Evolutionary conservation across 2,329 filamentous ascomycete genomes (phyloP).

Genomic region (Colletotrichum destructivum): DNA sequence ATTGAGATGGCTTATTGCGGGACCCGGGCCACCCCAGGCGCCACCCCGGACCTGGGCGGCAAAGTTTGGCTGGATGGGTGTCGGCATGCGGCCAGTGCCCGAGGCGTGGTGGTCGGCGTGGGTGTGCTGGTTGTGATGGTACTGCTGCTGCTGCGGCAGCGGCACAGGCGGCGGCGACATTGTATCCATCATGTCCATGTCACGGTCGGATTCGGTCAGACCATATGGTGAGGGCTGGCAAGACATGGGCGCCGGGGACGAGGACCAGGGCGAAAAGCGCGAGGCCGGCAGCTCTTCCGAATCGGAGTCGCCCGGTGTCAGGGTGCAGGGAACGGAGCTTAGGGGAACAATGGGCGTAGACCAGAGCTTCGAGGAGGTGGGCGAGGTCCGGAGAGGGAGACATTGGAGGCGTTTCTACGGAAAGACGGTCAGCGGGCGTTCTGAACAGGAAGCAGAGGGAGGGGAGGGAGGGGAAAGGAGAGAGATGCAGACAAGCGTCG

Average conservation of each 20-base stretch:
- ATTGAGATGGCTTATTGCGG: slow-evolving; percentile 49
- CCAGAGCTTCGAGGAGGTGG: slow-evolving; percentile 52
- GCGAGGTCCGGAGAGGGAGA: slow-evolving; percentile 65
- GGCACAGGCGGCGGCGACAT: slow-evolving; percentile 48
- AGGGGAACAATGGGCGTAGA: slow-evolving; percentile 37
- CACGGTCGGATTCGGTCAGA: slow-evolving; percentile 51
- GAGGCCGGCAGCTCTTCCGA: slow-evolving; percentile 55
- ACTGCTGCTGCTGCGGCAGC: slow-evolving; percentile 51
- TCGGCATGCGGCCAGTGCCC: slow-evolving; percentile 67
- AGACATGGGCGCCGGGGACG: slow-evolving; percentile 45
- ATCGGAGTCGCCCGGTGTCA: slow-evolving; percentile 59
- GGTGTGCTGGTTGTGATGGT: slow-evolving; percentile 47
- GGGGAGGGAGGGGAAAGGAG: neutral
- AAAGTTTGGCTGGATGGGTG: slow-evolving; percentile 73
- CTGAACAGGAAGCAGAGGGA: neutral
- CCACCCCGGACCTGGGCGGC: slow-evolving; percentile 68
- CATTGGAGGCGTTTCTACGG: slow-evolving; percentile 70
- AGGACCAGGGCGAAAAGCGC: slow-evolving; percentile 53
- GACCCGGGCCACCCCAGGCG: slow-evolving; percentile 58
- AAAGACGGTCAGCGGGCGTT: slow-evolving; percentile 9
- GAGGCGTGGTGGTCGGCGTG: slow-evolving; percentile 25
- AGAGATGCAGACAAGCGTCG: slow-evolving; percentile 43
- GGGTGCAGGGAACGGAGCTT: slow-evolving; percentile 44
- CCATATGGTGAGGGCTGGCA: slow-evolving; percentile 45
- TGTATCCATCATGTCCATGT: slow-evolving; percentile 64